phyloP scores from a whole-genome alignment of 2,329 filamentous ascomycete genomes.

The Penicillium sp. region DNA sequence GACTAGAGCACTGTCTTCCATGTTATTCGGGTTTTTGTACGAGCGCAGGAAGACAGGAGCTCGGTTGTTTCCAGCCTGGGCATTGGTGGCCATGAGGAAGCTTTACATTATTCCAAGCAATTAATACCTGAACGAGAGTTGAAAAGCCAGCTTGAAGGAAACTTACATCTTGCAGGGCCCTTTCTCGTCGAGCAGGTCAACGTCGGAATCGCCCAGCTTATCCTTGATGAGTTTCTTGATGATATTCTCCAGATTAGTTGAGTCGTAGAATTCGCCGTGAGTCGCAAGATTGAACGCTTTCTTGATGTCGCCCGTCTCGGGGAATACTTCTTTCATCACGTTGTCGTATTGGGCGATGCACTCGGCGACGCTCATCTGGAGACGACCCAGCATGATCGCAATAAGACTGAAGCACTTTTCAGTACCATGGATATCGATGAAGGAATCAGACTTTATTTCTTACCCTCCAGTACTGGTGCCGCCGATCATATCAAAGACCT shows the following conservation, averaged over 20 bases:
- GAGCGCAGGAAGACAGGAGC: conserved; percentile 5
- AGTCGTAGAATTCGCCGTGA: not conserved
- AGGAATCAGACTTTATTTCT: not conserved
- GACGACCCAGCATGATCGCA: conserved; percentile 81
- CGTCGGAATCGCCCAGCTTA: not conserved
- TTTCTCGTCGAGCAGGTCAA: not conserved
- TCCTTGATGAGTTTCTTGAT: conserved; percentile 26
- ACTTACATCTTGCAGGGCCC: not conserved
- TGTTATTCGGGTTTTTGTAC: not conserved
- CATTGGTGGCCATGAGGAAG: conserved; percentile 3
- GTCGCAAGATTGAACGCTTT: not conserved
- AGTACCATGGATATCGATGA: not conserved
- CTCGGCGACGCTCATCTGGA: conserved; percentile 79
- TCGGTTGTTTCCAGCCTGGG: not conserved
- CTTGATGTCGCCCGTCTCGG: conserved; percentile 1
- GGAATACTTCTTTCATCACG: conserved; percentile 7
- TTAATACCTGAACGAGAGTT: not conserved
- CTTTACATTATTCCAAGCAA: not conserved
- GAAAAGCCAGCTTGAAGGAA: not conserved
- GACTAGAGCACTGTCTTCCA: conserved; percentile 12
- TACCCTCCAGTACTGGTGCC: conserved; percentile 2
- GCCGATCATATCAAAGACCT: conserved; percentile 13
- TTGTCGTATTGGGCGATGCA: conserved; percentile 33
- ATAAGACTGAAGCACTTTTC: conserved; percentile 59
- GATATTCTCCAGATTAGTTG: conserved; percentile 24